phyloP scores from a whole-genome alignment of 2,329 filamentous ascomycete genomes.

The Stachybotrys chlorohalonatus region DNA sequence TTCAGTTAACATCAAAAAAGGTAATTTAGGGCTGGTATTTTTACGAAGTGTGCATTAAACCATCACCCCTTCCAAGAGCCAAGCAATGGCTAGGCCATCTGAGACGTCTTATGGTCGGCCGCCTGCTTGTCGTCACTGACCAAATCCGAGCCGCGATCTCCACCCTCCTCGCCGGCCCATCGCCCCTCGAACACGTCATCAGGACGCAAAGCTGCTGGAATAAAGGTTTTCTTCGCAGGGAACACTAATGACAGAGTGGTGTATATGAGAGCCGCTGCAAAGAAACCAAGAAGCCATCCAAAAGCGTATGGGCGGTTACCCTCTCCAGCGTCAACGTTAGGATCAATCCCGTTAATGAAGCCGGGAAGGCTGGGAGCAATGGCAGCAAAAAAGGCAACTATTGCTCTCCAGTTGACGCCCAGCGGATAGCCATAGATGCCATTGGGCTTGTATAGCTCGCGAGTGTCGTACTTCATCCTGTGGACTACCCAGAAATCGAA shows the following conservation, averaged over 20 bases:
- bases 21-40: no score
- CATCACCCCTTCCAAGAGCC: no score
- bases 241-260: background rate
- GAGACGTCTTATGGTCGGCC: background rate
- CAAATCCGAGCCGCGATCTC: background rate
- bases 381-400: conserved; percentile 19
- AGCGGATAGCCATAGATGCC: conserved; percentile 23
- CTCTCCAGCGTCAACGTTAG: background rate
- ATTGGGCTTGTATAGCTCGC: conserved; percentile 28
- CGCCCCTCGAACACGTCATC: conserved; percentile 1
- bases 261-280: background rate
- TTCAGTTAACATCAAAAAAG: no score
- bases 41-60: no score
- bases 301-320: background rate
- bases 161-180: background rate
- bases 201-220: background rate
- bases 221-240: background rate
- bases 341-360: conserved; percentile 8
- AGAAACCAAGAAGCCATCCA: background rate
- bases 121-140: background rate
- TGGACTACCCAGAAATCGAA: conserved; percentile 11
- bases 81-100: background rate
- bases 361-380: conserved; percentile 23
- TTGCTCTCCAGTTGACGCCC: conserved; percentile 19
- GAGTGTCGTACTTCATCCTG: conserved; percentile 8